phyloP scores from a whole-genome alignment of 345 rosid species.

The Clarkia xantiana region DNA sequence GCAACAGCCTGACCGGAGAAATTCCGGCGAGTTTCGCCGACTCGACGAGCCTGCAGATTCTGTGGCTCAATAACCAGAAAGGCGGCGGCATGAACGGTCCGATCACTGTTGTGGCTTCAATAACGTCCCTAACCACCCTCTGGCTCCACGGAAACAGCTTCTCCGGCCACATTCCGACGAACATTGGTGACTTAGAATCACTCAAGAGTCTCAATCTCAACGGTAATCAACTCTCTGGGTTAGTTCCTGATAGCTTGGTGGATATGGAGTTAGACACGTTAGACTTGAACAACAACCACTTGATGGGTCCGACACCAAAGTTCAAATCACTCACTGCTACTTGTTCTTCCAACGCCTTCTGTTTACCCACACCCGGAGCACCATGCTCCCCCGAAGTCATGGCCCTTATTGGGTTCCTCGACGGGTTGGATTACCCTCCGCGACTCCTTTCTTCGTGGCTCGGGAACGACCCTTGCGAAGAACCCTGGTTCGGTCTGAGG shows the following conservation, averaged over 20 bases:
- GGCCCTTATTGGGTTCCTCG: slow-evolving; percentile 51
- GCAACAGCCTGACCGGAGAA: slow-evolving; percentile 37
- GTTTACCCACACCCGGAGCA: slow-evolving; percentile 29
- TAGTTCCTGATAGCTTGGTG: slow-evolving; percentile 40
- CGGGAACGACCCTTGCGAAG: slow-evolving; percentile 47
- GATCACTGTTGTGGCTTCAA: slow-evolving; percentile 41
- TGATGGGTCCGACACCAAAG: slow-evolving; percentile 61
- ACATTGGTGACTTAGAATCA: slow-evolving; percentile 31
- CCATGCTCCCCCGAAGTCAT: slow-evolving; percentile 44
- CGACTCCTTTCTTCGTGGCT: slow-evolving; percentile 45
- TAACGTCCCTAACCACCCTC: slow-evolving; percentile 30
- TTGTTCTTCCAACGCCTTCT: slow-evolving; percentile 35
- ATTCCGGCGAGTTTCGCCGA: slow-evolving; percentile 34
- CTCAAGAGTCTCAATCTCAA: slow-evolving; percentile 54
- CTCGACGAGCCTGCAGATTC: slow-evolving; percentile 23
- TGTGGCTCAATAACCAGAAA: slow-evolving; percentile 57
- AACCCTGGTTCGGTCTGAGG: slow-evolving; percentile 41
- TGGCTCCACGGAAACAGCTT: slow-evolving; percentile 79
- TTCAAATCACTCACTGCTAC: slow-evolving; percentile 28
- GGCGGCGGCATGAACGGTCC: slow-evolving; percentile 40
- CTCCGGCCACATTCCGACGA: slow-evolving; percentile 49
- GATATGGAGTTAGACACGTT: slow-evolving; percentile 31
- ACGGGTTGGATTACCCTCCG: slow-evolving; percentile 39
- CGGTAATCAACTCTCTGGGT: slow-evolving; percentile 40
- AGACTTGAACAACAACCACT: slow-evolving; percentile 50